Conservation (phyloP, 495 filamentous ascomycete species). For the Chaetomidium leptoderma region DNA sequence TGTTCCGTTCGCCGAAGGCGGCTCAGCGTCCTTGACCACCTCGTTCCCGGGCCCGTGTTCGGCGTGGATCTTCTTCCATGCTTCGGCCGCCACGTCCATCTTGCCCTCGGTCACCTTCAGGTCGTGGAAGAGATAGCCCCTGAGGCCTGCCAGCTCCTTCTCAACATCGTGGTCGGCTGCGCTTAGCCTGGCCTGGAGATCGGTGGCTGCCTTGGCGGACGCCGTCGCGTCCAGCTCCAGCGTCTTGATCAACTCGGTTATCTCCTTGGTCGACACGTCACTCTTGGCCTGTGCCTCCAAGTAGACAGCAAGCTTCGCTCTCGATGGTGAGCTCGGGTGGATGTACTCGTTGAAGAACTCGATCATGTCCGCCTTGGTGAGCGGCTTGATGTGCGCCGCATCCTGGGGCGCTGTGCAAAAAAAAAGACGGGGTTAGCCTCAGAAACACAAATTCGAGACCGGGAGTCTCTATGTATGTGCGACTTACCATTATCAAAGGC, state of each 20-base stretch:
- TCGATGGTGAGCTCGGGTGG: slow-evolving; percentile 61
- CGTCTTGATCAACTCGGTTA: slow-evolving; percentile 47
- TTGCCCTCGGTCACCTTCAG: slow-evolving; percentile 34
- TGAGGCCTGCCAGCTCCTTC: slow-evolving; percentile 33
- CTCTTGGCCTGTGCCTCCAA: slow-evolving; percentile 66
- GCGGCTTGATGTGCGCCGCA: slow-evolving; percentile 63
- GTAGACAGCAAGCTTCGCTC: slow-evolving; percentile 80
- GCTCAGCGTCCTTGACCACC: slow-evolving; percentile 40
- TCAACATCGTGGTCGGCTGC: slow-evolving; percentile 32
- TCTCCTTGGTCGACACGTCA: slow-evolving; percentile 48
- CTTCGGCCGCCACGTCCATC: slow-evolving; percentile 29
- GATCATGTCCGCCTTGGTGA: slow-evolving; percentile 75
- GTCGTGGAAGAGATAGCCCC: slow-evolving; percentile 35
- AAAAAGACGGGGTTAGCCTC: slow-evolving; percentile 14
- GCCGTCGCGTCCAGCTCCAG: slow-evolving; percentile 21
- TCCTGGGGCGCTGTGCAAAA: slow-evolving; percentile 61
- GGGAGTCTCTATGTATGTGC: not conserved
- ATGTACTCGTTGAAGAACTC: slow-evolving; percentile 78
- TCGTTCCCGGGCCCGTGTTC: slow-evolving; percentile 37
- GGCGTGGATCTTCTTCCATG: slow-evolving; percentile 50
- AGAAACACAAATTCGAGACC: not conserved
- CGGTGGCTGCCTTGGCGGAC: slow-evolving; percentile 28
- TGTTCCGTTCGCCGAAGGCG: slow-evolving; percentile 41
- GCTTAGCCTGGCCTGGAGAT: slow-evolving; percentile 33
- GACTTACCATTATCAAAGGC: slow-evolving; percentile 77